Percentiles rank a stretch among this genome's conserved stretches.
These are phyloP conservation scores for Hyaloraphidium curvatum DNA, from an alignment of 192 early-diverging fungal genomes.

Conservation along the genomic window DNA sequence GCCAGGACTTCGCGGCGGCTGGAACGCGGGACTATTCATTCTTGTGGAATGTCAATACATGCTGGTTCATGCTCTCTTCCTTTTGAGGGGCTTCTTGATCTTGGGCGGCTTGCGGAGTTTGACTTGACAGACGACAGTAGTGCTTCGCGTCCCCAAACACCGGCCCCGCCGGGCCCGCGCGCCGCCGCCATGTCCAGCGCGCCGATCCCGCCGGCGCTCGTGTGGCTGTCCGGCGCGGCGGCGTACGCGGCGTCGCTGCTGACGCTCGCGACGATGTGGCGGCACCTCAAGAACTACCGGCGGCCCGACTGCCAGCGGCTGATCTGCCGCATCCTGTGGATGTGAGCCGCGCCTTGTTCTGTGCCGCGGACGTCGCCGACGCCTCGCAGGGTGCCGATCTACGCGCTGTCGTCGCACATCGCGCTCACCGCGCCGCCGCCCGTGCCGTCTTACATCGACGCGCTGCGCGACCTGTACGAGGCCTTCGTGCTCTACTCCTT, in stretches of 20 bases:
- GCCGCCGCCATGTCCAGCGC: too few relatives aligned
- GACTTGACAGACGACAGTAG: too few relatives aligned
- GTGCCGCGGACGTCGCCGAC: neutral
- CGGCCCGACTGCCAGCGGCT: constrained; percentile 41
- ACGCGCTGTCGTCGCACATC: constrained; percentile 62
- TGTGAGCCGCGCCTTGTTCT: constrained; percentile 5
- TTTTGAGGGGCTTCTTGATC: too few relatives aligned
- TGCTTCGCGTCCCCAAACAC: too few relatives aligned
- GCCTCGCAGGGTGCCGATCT: constrained; percentile 57
- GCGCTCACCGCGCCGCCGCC: constrained; percentile 53
- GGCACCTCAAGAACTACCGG: constrained; percentile 26
- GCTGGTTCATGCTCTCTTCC: too few relatives aligned
- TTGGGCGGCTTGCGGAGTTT: too few relatives aligned
- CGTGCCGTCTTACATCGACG: constrained; percentile 82
- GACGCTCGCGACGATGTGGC: constrained; percentile 15
- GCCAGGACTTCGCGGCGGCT: too few relatives aligned
- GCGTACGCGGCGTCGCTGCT: constrained; percentile 6
- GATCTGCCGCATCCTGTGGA: constrained; percentile 31
- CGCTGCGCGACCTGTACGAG: constrained; percentile 82
- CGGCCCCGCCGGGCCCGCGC: too few relatives aligned
- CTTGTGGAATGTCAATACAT: too few relatives aligned
- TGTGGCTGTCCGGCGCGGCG: too few relatives aligned
- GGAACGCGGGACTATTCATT: too few relatives aligned
- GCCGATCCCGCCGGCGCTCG: too few relatives aligned
- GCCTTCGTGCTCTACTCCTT: constrained; percentile 93